Conservation (phyloP, 2,329 filamentous ascomycete species). For the Penicillium brevicompactum region DNA sequence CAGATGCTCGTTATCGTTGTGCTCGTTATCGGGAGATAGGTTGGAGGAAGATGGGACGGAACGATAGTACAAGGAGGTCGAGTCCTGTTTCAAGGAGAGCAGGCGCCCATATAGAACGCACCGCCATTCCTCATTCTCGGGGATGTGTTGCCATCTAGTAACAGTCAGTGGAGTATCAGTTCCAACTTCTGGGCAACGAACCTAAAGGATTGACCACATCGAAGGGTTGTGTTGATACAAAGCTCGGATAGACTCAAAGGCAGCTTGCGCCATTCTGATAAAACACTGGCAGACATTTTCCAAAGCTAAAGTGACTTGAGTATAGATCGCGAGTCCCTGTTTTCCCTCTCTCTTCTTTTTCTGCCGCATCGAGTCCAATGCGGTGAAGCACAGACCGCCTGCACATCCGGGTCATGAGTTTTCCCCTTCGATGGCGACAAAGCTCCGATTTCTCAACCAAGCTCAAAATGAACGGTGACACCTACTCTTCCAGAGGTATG, state of each 20-base stretch:
- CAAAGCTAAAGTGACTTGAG: not conserved
- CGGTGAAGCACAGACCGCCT: slow-evolving; percentile 28
- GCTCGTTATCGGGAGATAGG: slow-evolving; percentile 34
- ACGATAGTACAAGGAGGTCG: slow-evolving; percentile 76
- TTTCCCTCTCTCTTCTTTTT: not conserved
- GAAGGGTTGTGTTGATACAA: slow-evolving; percentile 89
- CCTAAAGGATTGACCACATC: slow-evolving; percentile 92
- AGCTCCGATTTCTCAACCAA: slow-evolving; percentile 21
- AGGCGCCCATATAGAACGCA: slow-evolving; percentile 86
- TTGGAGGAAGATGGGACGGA: slow-evolving; percentile 34
- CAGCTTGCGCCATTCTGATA: slow-evolving; percentile 84
- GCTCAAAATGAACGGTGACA: slow-evolving; percentile 78
- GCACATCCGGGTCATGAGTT: slow-evolving; percentile 32
- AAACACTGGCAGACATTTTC: slow-evolving; percentile 38
- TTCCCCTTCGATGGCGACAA: slow-evolving; percentile 29
- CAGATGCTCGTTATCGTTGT: slow-evolving; percentile 62
- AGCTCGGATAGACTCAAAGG: slow-evolving; percentile 81
- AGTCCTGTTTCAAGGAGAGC: slow-evolving; percentile 80
- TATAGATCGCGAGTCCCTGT: not conserved
- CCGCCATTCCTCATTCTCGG: slow-evolving; percentile 80
- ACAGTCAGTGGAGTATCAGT: slow-evolving; percentile 4
- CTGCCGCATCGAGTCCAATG: slow-evolving; percentile 9
- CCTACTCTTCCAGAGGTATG: slow-evolving; percentile 76
- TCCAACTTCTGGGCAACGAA: slow-evolving; percentile 31
- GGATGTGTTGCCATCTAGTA: slow-evolving; percentile 75